phyloP scores from a whole-genome alignment of 257 asterid species.

The Przewalskia tangutica region DNA sequence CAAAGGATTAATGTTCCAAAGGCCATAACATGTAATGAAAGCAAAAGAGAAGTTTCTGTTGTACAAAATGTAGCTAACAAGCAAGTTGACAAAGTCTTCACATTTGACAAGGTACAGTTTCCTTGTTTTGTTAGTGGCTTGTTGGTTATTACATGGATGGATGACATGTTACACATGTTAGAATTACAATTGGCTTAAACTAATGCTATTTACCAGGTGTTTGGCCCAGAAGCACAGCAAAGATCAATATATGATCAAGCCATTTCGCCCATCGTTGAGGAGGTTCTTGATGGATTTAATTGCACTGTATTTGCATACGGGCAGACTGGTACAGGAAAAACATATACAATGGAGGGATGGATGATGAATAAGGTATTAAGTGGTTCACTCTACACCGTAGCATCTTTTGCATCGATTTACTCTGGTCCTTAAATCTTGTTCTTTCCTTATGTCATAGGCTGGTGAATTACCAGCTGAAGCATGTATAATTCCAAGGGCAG shows the following conservation, averaged over 20 bases:
- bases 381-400: not conserved
- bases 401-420: not conserved
- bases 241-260: slow-evolving; percentile 77
- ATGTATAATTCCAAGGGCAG: slow-evolving; percentile 83
- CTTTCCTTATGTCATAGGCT: slow-evolving; percentile 29
- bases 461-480: slow-evolving; percentile 80
- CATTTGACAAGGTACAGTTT: slow-evolving; percentile 62
- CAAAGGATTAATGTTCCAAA: slow-evolving; percentile 44
- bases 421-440: not conserved
- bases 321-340: slow-evolving; percentile 76
- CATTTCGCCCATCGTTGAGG: slow-evolving; percentile 65
- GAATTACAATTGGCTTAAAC: not conserved
- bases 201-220: slow-evolving; percentile 30
- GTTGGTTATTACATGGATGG: not conserved
- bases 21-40: slow-evolving; percentile 58
- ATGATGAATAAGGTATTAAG: slow-evolving; percentile 57
- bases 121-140: not conserved
- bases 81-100: slow-evolving; percentile 65
- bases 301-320: slow-evolving; percentile 85
- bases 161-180: not conserved
- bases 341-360: slow-evolving; percentile 84
- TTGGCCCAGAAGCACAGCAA: slow-evolving; percentile 83
- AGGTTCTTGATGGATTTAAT: slow-evolving; percentile 73
- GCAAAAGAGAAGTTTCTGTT: slow-evolving; percentile 60
- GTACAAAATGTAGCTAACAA: slow-evolving; percentile 54